Base-by-base conservation (phyloP, 257 asterid species). In the Scutellaria baicalensis region DNA sequence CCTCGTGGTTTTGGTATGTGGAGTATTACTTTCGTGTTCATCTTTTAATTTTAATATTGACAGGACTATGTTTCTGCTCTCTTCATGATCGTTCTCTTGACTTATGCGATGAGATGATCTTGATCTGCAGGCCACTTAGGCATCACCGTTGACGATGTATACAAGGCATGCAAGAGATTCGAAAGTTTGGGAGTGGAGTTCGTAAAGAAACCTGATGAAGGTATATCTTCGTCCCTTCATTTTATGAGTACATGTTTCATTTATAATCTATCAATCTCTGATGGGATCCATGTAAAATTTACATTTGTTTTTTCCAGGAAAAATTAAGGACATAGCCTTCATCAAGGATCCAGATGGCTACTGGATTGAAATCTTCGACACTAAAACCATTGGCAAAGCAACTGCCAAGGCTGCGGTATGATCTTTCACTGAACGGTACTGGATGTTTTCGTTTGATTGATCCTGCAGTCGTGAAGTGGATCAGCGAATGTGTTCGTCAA, bases 301-400 rank as follows among this genome's bases (percentile, higher is more conserved):
- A 27, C 3, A 3, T 27, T 27, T 27, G 2, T 3, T 27, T 27
- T 27, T 78, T 78, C 71, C 85, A 89, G 98, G 96, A 69, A 92
- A 79, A 75, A 80, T 92, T 54, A 87, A 86, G 83, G 90, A 85
- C 35, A 71, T 89, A 67, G 95, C 96, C 16, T 89, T 92, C 82
- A 77, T 92, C 62, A 85, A 88, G 82, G 96, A 92, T 80, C 98
- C 98, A 6, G 96, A 92, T 79, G 96, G 98, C 77, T 92, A 92
- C 82, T 88, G 96, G 98, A 88, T 92, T 51, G 98, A 92, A 84
- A 82, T 88, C 72, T 89, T 89, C 11, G 96, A 92, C 81, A 77
- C 88, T 31, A 72, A 48, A 31, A 50, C 68, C 1, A 78, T 92
- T 35, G 89, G 82, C 62, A 79, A 66, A 18, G 31, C 82, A 69